Conservation (phyloP, 108 stramenopile species). For the Pseudonitzschia delicatissima region DNA sequence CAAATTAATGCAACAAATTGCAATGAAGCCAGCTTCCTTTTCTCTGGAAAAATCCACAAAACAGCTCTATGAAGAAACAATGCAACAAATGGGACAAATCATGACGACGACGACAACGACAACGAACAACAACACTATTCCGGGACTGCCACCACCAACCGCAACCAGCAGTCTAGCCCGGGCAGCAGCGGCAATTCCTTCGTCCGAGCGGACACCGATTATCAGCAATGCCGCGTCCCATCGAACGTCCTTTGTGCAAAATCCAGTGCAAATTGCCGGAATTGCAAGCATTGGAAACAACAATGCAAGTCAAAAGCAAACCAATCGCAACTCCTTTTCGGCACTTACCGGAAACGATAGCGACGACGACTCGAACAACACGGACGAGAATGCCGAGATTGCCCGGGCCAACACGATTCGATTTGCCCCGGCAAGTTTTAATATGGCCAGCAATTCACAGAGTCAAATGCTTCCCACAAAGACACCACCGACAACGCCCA, state of each 20-base stretch:
- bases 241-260: too few species aligned
- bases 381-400: background rate
- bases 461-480: background rate
- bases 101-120: background rate
- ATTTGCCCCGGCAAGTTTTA: background rate
- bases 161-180: background rate
- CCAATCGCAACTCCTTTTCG: background rate
- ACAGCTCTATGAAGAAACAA: background rate
- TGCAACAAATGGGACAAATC: background rate
- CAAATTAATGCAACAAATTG: background rate
- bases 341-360: background rate
- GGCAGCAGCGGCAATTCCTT: background rate
- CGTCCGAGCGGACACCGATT: background rate
- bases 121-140: background rate
- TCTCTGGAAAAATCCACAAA: background rate
- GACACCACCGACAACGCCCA: slow-evolving; percentile 1
- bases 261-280: background rate
- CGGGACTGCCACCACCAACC: background rate
- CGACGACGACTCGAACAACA: slow-evolving; percentile 1
- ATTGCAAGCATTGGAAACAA: background rate
- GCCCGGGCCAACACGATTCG: background rate
- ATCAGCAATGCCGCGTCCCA: background rate
- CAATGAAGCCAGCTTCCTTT: background rate
- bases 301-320: background rate
- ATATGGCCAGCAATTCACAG: background rate